Evolutionary conservation across 768 basidiomycete genomes (phyloP).

Genomic region (Leccinellum albellum): DNA sequence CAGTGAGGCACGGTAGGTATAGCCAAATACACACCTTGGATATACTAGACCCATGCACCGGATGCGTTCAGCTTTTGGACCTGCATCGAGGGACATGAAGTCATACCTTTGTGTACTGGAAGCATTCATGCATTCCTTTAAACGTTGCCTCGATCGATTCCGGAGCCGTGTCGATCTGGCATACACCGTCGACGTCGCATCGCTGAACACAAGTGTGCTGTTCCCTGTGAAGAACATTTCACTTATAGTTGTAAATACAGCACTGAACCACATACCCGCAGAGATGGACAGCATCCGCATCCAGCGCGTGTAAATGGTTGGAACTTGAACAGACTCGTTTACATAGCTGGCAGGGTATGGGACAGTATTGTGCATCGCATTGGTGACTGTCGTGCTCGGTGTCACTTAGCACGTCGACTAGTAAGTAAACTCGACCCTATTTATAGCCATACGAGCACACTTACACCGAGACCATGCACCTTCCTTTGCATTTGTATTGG

Average conservation of each 20-base stretch:
- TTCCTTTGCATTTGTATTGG: conserved; percentile 38
- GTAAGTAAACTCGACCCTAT: not conserved
- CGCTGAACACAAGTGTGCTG: conserved; percentile 44
- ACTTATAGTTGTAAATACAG: not conserved
- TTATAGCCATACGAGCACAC: conserved; percentile 1
- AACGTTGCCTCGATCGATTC: conserved; percentile 60
- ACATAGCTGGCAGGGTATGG: conserved; percentile 52
- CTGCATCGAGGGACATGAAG: not conserved
- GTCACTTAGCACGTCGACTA: conserved; percentile 35
- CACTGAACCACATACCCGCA: conserved; percentile 45
- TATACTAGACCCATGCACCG: conserved; percentile 37
- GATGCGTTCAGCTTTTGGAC: not conserved
- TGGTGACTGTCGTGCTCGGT: conserved; percentile 43
- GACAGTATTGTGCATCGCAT: conserved; percentile 51
- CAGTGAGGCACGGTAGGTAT: not conserved
- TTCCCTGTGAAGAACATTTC: conserved; percentile 27
- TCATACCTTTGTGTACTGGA: conserved; percentile 58
- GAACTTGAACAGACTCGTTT: conserved; percentile 43
- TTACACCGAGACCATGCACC: conserved; percentile 44
- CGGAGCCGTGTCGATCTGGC: conserved; percentile 54
- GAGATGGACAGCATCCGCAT: conserved; percentile 41
- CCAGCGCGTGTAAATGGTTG: conserved; percentile 53
- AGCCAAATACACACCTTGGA: conserved; percentile 39
- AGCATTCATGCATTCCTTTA: conserved; percentile 54
- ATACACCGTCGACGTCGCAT: conserved; percentile 49